These are phyloP conservation scores for Sporothrix luriei DNA, from an alignment of 2,329 filamentous ascomycete species.

Conservation along the genomic window DNA sequence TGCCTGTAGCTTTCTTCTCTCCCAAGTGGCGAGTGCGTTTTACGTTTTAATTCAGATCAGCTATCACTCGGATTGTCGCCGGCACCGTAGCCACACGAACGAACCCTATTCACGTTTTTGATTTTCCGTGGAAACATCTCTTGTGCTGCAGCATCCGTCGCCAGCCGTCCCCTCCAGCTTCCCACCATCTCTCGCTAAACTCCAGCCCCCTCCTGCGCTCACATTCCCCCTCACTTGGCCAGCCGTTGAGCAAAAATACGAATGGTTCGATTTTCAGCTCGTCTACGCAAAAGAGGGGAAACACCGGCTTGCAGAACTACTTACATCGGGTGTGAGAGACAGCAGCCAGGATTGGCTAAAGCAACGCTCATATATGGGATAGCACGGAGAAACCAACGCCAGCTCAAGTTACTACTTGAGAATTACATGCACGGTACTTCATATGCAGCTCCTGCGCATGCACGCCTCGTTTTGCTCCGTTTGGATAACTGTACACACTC, in stretches of 20 bases:
- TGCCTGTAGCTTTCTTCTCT: neutral
- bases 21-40: neutral
- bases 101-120: no score
- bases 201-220: neutral
- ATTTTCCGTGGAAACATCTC: no score
- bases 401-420: neutral
- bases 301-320: neutral
- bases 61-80: no score
- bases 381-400: no score
- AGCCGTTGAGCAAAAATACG: neutral
- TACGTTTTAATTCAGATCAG: no score
- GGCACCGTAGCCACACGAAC: no score
- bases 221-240: neutral
- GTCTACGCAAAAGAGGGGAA: neutral
- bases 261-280: neutral
- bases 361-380: no score
- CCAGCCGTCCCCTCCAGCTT: neutral
- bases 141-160: no score
- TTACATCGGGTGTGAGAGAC: no score
- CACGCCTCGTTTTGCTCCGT: neutral
- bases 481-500: no score
- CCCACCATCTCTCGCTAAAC: slow-evolving; percentile 4
- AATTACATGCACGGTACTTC: neutral
- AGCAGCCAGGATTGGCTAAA: no score
- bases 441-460: neutral